Base-by-base conservation (phyloP, 2,329 filamentous ascomycete genomes). In the Microdochium nivale region DNA sequence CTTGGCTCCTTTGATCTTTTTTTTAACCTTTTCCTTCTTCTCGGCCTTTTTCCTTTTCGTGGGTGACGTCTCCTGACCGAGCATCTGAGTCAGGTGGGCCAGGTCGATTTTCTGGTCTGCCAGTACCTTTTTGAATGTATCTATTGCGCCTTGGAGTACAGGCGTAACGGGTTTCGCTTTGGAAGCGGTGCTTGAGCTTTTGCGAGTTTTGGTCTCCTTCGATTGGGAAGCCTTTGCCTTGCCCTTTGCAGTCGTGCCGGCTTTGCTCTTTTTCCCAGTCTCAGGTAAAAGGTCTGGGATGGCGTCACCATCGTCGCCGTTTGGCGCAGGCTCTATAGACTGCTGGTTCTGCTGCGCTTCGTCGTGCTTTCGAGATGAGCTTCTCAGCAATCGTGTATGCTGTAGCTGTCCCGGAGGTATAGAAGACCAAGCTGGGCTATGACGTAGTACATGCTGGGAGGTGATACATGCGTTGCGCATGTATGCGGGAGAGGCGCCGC, bases 61-160 rank as follows among this genome's bases (percentile, higher is more conserved):
- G 10, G 44, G 13, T 5, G 33, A 19, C 14, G 33, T 35, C 21
- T 48, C 53, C n/a, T 47, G 25, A 16, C 49, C 51, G 25, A 44
- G 40, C 19, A 44, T 44, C 40, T 44, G 40, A 5, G 40, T 24
- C 24, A 59, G 58, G 9, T 60, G 52, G 14, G 56, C 56, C 5
- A 65, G 56, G 35, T 59, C 58, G 47, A 64, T 63, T 32, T 62
- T 65, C 57, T 67, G 65, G 10, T 58, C 57, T 30, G 56, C 56
- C 32, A 74, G 62, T 24, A 71, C 70, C 37, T 63, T 66, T 55
- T 68, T 67, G 49, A 74, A 55, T 3, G 70, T 62, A 14, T 59
- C 55, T 49, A 74, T 57, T 14, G 70, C 70, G 16, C 67, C 69
- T 40, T 65, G 54, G 10, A 73, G 57, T 2, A 66, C 60, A 25